phyloP scores from a whole-genome alignment of 2,329 filamentous ascomycete genomes.

The Colletotrichum gigasporum region DNA sequence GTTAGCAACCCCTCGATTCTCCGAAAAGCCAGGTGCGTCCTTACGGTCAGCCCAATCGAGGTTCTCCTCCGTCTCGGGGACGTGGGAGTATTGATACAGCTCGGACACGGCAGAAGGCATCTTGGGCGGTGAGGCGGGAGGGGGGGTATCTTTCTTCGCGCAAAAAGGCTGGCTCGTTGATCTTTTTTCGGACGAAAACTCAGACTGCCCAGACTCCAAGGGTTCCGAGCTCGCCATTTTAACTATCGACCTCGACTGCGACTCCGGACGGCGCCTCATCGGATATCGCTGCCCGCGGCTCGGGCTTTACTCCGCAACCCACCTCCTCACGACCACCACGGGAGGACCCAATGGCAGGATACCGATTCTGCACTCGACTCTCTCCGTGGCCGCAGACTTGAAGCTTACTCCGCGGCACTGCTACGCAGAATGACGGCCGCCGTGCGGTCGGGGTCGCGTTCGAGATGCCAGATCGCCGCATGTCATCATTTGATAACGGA shows the following conservation, averaged over 20 bases:
- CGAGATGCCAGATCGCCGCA: constrained; percentile 19
- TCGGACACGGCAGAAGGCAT: constrained; percentile 44
- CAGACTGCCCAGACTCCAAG: background rate
- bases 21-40: background rate
- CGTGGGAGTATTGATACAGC: constrained; percentile 45
- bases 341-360: constrained; percentile 6
- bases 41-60: constrained; percentile 49
- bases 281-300: background rate
- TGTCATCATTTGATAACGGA: constrained; percentile 33
- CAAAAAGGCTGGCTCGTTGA: background rate
- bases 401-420: constrained; percentile 19
- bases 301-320: constrained; percentile 14
- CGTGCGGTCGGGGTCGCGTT: constrained; percentile 9
- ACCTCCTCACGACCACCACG: background rate
- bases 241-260: constrained; percentile 6
- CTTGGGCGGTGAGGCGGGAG: constrained; percentile 23
- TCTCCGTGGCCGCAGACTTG: background rate
- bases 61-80: constrained; percentile 46
- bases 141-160: constrained; percentile 4
- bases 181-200: background rate
- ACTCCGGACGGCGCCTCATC: background rate
- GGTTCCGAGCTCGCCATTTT: constrained; percentile 29
- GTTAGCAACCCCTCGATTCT: constrained; percentile 15
- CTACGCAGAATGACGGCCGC: background rate
- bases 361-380: constrained; percentile 11